Conservation (phyloP, 495 filamentous ascomycete genomes). For the Rhypophila decipiens region DNA sequence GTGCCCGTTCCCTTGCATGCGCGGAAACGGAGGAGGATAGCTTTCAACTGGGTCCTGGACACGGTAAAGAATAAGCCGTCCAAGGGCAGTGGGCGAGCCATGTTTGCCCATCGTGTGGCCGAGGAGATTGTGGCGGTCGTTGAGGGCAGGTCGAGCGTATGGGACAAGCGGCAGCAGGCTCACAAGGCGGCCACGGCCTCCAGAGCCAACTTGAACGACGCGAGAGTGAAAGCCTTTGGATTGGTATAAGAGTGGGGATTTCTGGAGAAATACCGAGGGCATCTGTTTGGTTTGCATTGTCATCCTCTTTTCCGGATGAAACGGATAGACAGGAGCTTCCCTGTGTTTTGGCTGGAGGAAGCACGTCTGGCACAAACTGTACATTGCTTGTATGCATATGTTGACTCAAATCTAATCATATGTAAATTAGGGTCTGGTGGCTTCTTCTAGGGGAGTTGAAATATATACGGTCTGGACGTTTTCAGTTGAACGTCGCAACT, state of each 20-base stretch:
- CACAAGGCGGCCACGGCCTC: slow-evolving; percentile 69
- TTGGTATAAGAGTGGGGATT: not conserved
- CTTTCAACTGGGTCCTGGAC: slow-evolving; percentile 83
- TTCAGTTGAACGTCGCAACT: too few relatives aligned
- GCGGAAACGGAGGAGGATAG: slow-evolving; percentile 68
- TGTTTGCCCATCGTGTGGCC: slow-evolving; percentile 72
- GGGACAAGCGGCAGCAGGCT: slow-evolving; percentile 67
- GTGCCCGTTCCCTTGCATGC: slow-evolving; percentile 70
- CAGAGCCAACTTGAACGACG: slow-evolving; percentile 59
- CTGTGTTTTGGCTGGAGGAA: too few relatives aligned
- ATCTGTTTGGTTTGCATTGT: too few relatives aligned
- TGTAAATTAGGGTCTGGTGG: too few relatives aligned
- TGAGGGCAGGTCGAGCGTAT: slow-evolving; percentile 75
- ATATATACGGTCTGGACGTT: too few relatives aligned
- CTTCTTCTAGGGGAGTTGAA: too few relatives aligned
- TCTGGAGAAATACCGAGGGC: not conserved
- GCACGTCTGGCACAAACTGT: too few relatives aligned
- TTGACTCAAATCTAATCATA: too few relatives aligned
- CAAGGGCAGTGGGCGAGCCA: slow-evolving; percentile 52
- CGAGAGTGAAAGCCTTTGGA: not conserved
- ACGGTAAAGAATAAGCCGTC: slow-evolving; percentile 65
- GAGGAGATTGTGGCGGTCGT: slow-evolving; percentile 83
- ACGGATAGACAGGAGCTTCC: too few relatives aligned
- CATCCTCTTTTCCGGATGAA: too few relatives aligned
- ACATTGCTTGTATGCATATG: too few relatives aligned